Evolutionary conservation across 768 basidiomycete species (phyloP).

Genomic region (Leccinum truebloodii): DNA sequence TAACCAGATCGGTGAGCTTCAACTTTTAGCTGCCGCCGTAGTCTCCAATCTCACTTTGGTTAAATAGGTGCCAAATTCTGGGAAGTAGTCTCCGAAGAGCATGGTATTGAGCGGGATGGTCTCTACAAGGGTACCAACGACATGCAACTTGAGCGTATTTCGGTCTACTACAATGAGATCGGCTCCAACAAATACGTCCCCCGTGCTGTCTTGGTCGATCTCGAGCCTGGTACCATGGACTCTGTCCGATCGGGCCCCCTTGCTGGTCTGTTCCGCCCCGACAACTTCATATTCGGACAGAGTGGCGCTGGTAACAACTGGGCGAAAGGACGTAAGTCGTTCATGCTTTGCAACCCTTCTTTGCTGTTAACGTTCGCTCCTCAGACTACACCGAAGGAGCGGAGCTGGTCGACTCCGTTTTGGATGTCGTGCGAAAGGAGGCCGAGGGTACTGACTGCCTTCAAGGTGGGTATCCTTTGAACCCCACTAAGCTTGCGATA

Average conservation of each 20-base stretch:
- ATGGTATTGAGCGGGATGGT: slow-evolving; percentile 93
- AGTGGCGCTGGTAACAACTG: slow-evolving; percentile 99
- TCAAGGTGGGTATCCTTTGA: slow-evolving; percentile 68
- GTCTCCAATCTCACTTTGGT: slow-evolving; percentile 18
- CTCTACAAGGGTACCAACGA: slow-evolving; percentile 92
- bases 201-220: slow-evolving; percentile 94
- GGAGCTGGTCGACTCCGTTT: slow-evolving; percentile 96
- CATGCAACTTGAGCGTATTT: slow-evolving; percentile 95
- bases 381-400: slow-evolving; percentile 91
- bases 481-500: slow-evolving; percentile 2
- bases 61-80: slow-evolving; percentile 87
- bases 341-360: background rate
- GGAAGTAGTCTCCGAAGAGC: slow-evolving; percentile 98
- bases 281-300: slow-evolving; percentile 98
- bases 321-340: slow-evolving; percentile 95
- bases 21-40: slow-evolving; percentile 17
- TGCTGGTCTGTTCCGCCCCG: slow-evolving; percentile 92
- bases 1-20: slow-evolving; percentile 93
- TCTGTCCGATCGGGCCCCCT: slow-evolving; percentile 89
- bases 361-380: background rate
- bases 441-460: slow-evolving; percentile 97
- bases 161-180: slow-evolving; percentile 97
- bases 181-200: slow-evolving; percentile 97
- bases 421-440: slow-evolving; percentile 99
- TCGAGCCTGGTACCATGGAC: slow-evolving; percentile 98